These are phyloP conservation scores for Ceriops tagal DNA, from an alignment of 345 rosid species.

Conservation along the genomic window DNA sequence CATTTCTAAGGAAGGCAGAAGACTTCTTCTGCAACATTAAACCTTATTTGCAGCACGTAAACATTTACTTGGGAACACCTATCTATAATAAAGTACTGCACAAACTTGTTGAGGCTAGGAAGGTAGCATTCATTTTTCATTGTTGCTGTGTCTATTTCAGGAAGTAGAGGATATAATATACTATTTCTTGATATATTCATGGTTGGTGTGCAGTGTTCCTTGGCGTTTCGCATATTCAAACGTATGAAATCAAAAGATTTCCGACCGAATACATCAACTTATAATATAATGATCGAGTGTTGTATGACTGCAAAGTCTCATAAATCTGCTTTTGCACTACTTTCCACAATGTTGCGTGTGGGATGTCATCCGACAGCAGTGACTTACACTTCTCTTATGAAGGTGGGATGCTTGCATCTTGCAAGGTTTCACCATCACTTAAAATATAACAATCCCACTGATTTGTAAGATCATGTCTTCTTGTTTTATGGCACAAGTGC, in stretches of 20 bases:
- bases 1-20: constrained; percentile 47
- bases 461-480: neutral
- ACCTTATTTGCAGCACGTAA: neutral
- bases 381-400: constrained; percentile 53
- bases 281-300: constrained; percentile 67
- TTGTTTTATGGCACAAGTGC: neutral
- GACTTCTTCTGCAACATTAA: constrained; percentile 28
- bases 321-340: constrained; percentile 52
- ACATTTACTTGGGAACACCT: constrained; percentile 38
- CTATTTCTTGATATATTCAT: constrained; percentile 15
- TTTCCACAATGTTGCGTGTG: constrained; percentile 76
- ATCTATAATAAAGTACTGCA: constrained; percentile 60
- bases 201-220: constrained; percentile 43
- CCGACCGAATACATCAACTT: constrained; percentile 47
- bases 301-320: constrained; percentile 46
- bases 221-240: constrained; percentile 56
- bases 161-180: constrained; percentile 5
- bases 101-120: constrained; percentile 53
- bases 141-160: constrained; percentile 14
- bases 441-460: neutral
- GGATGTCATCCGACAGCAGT: constrained; percentile 48
- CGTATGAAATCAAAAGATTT: constrained; percentile 44
- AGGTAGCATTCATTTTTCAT: constrained; percentile 42
- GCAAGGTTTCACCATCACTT: neutral
- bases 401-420: constrained; percentile 35